Conservation (phyloP, 495 filamentous ascomycete genomes). For the Penicillium ucsense region DNA sequence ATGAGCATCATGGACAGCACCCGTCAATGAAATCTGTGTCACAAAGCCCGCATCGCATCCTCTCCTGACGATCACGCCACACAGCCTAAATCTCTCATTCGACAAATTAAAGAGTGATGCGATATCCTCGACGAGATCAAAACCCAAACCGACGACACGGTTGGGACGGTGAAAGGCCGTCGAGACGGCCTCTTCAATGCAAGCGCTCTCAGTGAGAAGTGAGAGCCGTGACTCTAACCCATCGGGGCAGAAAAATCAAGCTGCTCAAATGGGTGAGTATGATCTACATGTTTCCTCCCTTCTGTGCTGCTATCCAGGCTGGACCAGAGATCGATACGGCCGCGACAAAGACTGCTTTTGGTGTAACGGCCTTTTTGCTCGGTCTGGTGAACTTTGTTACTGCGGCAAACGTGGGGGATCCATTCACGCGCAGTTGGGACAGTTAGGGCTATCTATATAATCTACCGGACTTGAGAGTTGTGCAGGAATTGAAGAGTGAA, state of each 20-base stretch:
- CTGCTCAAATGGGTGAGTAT: neutral
- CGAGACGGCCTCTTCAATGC: neutral
- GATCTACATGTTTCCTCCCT: neutral
- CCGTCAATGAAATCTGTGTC: neutral
- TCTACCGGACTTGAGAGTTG: neutral
- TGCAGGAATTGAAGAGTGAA: neutral
- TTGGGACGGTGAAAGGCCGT: neutral
- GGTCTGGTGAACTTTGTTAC: neutral
- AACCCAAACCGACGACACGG: neutral
- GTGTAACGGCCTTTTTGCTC: neutral
- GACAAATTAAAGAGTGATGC: neutral
- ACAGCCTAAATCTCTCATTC: neutral
- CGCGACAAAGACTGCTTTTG: neutral
- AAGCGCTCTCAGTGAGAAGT: neutral
- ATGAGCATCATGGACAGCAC: neutral
- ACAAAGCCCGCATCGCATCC: neutral
- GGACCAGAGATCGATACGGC: neutral
- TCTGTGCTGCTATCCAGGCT: neutral
- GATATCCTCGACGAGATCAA: neutral
- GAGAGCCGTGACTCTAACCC: neutral
- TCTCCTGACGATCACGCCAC: neutral
- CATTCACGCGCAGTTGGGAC: neutral
- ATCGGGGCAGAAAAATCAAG: neutral
- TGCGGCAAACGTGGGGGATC: neutral
- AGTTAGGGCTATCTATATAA: neutral